Conservation (phyloP, 225 moss, liverwort and hornwort genomes). For the Thuidium tamariscinum region DNA sequence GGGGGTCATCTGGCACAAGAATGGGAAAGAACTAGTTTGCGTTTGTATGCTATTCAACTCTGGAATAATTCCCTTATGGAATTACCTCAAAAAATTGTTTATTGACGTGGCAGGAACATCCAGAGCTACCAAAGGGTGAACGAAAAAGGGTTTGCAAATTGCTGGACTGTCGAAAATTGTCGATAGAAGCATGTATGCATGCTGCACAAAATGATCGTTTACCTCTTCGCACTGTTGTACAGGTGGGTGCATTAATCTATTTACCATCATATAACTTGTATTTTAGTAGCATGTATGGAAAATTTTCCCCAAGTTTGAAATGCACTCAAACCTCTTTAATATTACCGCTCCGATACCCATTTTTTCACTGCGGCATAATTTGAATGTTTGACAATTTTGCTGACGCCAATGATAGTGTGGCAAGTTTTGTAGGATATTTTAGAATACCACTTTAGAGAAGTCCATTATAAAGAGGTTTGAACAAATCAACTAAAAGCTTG, state of each 20-base stretch:
- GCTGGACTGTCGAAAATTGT: constrained; percentile 74
- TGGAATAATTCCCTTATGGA: neutral
- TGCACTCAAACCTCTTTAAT: neutral
- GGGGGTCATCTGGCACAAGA: neutral
- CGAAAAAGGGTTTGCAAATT: constrained; percentile 56
- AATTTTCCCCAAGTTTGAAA: neutral
- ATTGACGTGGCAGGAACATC: constrained; percentile 61
- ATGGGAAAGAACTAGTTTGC: neutral
- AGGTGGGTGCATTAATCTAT: constrained; percentile 12
- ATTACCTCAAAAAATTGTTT: neutral
- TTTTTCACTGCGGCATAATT: neutral
- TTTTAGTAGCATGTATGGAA: neutral
- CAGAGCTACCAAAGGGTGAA: constrained; percentile 49
- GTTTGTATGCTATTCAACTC: neutral
- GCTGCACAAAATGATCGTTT: constrained; percentile 89
- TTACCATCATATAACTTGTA: neutral
- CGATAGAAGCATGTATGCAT: constrained; percentile 86
- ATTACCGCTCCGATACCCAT: no score
- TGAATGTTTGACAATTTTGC: neutral
- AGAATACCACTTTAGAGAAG: neutral
- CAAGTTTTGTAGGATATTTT: neutral
- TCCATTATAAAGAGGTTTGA: neutral
- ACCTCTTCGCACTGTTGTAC: constrained; percentile 80
- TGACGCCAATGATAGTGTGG: neutral
- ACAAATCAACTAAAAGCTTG: neutral